Conservation (phyloP, 73 alveolate species). For the Paramecium octaurelia region DNA sequence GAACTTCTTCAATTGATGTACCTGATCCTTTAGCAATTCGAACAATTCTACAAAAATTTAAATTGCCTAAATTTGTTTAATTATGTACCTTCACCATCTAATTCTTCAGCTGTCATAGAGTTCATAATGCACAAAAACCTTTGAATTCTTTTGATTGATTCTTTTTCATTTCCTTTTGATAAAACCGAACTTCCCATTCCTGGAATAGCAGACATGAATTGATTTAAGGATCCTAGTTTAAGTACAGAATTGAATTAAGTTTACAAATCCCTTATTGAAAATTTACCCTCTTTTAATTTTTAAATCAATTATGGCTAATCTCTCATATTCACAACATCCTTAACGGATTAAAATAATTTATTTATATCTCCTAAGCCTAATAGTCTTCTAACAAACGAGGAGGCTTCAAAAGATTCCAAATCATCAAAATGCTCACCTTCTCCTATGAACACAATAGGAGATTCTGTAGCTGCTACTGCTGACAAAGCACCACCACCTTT, state of each 20-base stretch:
- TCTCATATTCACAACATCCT: conserved; percentile 93
- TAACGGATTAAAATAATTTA: conserved; percentile 92
- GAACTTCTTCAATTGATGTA: conserved; percentile 92
- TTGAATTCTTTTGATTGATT: conserved; percentile 93
- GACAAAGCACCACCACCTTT: conserved; percentile 99
- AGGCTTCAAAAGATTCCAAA: conserved; percentile 95
- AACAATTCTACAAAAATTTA: conserved; percentile 82
- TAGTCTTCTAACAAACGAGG: conserved; percentile 93
- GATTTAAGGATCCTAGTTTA: conserved; percentile 92
- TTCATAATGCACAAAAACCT: conserved; percentile 97
- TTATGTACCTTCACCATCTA: conserved; percentile 70
- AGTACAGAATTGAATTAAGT: conserved; percentile 93
- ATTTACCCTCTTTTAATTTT: conserved; percentile 94
- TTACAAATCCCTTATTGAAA: conserved; percentile 90
- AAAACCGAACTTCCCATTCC: conserved; percentile 83
- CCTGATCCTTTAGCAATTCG: conserved; percentile 99
- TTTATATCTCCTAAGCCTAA: conserved; percentile 94
- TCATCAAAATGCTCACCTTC: conserved; percentile 99
- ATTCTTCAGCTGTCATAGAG: conserved; percentile 92
- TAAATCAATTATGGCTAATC: conserved; percentile 92
- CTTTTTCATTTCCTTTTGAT: conserved; percentile 97
- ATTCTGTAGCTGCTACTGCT: conserved; percentile 96
- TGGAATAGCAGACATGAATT: conserved; percentile 97
- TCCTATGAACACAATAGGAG: conserved; percentile 97
- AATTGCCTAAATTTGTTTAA: conserved; percentile 6